phyloP scores from a whole-genome alignment of 441 rosid species.

The Metrosideros polymorpha region DNA sequence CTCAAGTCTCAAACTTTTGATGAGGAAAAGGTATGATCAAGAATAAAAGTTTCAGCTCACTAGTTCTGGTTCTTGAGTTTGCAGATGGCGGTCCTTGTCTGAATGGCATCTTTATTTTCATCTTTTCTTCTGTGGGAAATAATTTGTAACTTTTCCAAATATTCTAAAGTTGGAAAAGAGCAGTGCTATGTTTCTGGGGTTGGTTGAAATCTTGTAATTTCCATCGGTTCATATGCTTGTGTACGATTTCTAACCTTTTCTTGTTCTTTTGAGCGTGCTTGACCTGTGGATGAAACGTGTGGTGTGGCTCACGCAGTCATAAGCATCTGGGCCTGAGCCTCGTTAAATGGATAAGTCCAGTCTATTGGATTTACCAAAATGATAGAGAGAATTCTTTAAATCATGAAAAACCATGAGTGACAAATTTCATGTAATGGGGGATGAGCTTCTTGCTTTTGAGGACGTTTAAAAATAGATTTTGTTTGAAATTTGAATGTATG shows the following conservation, averaged over 20 bases:
- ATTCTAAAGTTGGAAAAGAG: not conserved
- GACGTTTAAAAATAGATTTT: not conserved
- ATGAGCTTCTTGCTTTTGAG: not conserved
- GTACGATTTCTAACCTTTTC: not conserved
- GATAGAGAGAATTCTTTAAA: not conserved
- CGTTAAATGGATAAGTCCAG: not conserved
- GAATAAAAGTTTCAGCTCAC: not conserved
- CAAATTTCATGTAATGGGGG: not conserved
- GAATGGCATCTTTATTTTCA: not conserved
- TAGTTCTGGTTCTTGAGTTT: not conserved
- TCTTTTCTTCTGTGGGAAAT: not conserved
- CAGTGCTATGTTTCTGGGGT: not conserved
- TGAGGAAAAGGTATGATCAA: not conserved
- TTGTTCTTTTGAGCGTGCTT: not conserved
- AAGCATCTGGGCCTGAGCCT: not conserved
- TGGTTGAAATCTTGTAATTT: not conserved
- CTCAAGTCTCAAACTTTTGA: not conserved
- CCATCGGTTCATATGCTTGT: not conserved
- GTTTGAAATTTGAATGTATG: not conserved
- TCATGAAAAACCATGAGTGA: not conserved
- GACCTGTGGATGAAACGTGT: not conserved
- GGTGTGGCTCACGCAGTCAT: not conserved
- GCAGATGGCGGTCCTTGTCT: not conserved
- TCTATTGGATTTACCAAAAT: not conserved
- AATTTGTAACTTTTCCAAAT: not conserved